A percentile compares a stretch with the other conserved stretches of the same genome.
Evolutionary conservation across 164 flowering plant genomes (phyloP).

Genomic region (Piper longum): DNA sequence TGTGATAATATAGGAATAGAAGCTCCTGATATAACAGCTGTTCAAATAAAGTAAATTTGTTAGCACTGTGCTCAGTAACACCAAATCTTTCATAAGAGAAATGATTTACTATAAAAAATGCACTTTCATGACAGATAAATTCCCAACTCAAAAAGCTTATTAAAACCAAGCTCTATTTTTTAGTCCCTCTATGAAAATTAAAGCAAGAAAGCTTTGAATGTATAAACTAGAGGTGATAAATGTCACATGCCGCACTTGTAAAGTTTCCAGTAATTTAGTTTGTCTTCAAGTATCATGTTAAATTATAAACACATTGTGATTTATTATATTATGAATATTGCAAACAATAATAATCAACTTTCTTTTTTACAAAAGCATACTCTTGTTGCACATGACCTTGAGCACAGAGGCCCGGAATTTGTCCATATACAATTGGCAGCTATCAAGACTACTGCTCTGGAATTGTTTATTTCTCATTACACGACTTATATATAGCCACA

Average conservation of each 20-base stretch:
- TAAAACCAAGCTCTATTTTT: neutral
- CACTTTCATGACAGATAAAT: neutral
- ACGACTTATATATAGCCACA: no score
- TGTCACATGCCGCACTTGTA: neutral
- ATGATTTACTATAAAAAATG: no score
- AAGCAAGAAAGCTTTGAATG: neutral
- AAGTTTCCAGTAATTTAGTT: no score
- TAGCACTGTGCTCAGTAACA: neutral
- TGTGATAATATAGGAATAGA: constrained; percentile 91
- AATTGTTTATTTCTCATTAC: no score
- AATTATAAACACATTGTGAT: neutral
- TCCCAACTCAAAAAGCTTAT: neutral
- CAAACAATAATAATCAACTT: neutral
- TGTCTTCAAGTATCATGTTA: neutral
- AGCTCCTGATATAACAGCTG: constrained; percentile 94
- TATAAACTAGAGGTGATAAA: neutral
- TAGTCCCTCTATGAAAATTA: neutral
- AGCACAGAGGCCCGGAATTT: no score
- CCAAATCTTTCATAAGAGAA: no score
- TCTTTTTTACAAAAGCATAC: neutral
- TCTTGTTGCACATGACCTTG: neutral
- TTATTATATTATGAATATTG: no score
- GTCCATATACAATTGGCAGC: no score
- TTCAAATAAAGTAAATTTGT: constrained; percentile 8
- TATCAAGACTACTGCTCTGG: no score